Percentiles rank a stretch among this genome's conserved stretches.
These are phyloP conservation scores for Geotrichum klebahnii DNA, from an alignment of 1,139 yeast genomes.

Conservation along the genomic window DNA sequence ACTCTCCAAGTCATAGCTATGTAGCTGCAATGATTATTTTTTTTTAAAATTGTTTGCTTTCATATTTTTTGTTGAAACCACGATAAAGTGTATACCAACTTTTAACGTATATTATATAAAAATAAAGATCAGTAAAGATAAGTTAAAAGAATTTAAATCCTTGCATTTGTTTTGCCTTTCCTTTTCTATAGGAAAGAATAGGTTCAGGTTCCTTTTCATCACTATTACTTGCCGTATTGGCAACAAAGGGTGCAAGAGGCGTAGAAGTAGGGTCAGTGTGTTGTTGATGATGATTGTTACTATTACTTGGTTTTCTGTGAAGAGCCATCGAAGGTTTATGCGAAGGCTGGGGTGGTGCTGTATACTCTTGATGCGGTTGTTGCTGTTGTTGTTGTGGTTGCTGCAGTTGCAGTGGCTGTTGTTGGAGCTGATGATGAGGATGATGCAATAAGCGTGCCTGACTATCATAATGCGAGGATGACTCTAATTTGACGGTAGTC, in stretches of 20 bases:
- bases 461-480: neutral
- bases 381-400: constrained; percentile 1
- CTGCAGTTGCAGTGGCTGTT: neutral
- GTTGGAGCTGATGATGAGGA: no score
- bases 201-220: neutral
- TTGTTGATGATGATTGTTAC: neutral
- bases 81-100: neutral
- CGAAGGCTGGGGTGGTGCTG: neutral
- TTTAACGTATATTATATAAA: no score
- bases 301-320: neutral
- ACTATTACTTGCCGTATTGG: neutral
- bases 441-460: no score
- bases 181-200: constrained; percentile 6
- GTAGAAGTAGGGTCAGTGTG: no score
- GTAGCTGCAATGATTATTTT: neutral
- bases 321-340: neutral
- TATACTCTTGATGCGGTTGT: neutral
- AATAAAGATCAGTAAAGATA: neutral
- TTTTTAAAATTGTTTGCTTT: no score
- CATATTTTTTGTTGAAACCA: neutral
- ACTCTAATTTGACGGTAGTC: constrained; percentile 15
- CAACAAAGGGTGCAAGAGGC: no score
- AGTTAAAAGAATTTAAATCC: constrained; percentile 9
- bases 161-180: constrained; percentile 12
- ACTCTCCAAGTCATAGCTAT: neutral